Conservation (phyloP, 2,329 filamentous ascomycete genomes). For the Curvularia hawaiiensis region DNA sequence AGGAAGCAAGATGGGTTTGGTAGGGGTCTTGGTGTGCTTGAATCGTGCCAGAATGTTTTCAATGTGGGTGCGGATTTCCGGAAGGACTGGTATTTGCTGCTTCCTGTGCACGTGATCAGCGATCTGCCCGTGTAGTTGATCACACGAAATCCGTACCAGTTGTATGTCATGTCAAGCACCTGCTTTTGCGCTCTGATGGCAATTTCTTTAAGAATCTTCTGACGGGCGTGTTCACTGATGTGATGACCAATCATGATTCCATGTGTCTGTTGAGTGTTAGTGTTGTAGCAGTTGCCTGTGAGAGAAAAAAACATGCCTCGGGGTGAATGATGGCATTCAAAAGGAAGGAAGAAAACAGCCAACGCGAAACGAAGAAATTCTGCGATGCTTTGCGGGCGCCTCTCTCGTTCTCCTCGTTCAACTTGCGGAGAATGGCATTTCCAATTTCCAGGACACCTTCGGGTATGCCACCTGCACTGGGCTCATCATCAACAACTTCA, state of each 20-base stretch:
- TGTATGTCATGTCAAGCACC: slow-evolving; percentile 74
- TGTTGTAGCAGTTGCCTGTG: slow-evolving; percentile 11
- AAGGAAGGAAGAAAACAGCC: slow-evolving; percentile 89
- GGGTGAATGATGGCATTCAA: slow-evolving; percentile 85
- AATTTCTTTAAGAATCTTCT: slow-evolving; percentile 74
- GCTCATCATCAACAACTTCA: slow-evolving; percentile 80
- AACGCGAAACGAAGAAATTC: slow-evolving; percentile 85
- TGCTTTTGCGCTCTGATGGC: slow-evolving; percentile 79
- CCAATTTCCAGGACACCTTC: slow-evolving; percentile 83
- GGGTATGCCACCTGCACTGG: slow-evolving; percentile 80
- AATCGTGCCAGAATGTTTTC: slow-evolving; percentile 73
- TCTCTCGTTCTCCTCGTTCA: slow-evolving; percentile 67
- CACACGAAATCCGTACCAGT: slow-evolving; percentile 60
- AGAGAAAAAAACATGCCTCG: slow-evolving; percentile 63
- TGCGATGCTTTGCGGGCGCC: slow-evolving; percentile 70
- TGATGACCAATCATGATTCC: slow-evolving; percentile 83
- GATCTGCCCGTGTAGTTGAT: slow-evolving; percentile 6
- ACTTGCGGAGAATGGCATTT: slow-evolving; percentile 78
- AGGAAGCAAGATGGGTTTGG: slow-evolving; percentile 66
- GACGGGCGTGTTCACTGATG: slow-evolving; percentile 86
- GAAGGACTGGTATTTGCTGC: slow-evolving; percentile 66
- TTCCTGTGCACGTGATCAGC: slow-evolving; percentile 49
- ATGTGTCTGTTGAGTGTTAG: slow-evolving; percentile 56
- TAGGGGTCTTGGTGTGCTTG: slow-evolving; percentile 49
- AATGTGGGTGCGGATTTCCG: slow-evolving; percentile 69